phyloP scores from a whole-genome alignment of 1,284 basidiomycete species.

The Rhodotorula sp. region DNA sequence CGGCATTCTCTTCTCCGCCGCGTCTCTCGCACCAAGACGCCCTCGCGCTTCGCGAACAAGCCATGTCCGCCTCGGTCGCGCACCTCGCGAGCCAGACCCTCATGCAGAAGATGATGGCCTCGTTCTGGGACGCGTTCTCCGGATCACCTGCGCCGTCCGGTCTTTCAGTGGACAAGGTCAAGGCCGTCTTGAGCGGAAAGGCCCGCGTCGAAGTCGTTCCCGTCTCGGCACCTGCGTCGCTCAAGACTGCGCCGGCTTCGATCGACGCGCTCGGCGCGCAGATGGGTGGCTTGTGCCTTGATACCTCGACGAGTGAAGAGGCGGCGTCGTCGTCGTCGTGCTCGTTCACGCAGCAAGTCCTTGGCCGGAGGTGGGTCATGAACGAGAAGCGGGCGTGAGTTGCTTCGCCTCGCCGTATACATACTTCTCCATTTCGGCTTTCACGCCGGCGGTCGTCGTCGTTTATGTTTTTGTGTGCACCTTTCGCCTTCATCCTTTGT shows the following conservation, averaged over 20 bases:
- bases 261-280: constrained; percentile 6
- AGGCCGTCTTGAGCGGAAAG: constrained; percentile 51
- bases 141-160: constrained; percentile 5
- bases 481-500: neutral
- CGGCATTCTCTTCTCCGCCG: neutral
- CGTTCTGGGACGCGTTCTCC: constrained; percentile 53
- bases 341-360: neutral
- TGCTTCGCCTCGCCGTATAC: neutral
- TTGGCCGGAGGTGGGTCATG: neutral
- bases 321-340: neutral
- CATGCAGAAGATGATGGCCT: constrained; percentile 48
- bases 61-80: constrained; percentile 39
- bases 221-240: neutral
- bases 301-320: neutral
- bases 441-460: neutral
- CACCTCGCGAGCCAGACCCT: constrained; percentile 48
- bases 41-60: neutral
- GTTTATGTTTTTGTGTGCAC: neutral
- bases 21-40: constrained; percentile 18
- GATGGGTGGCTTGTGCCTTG: neutral
- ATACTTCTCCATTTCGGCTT: neutral
- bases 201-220: constrained; percentile 50
- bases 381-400: neutral
- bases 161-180: constrained; percentile 51
- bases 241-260: neutral